Base-by-base conservation (phyloP, 352 stramenopile species). In the Blastocystis sp. region DNA sequence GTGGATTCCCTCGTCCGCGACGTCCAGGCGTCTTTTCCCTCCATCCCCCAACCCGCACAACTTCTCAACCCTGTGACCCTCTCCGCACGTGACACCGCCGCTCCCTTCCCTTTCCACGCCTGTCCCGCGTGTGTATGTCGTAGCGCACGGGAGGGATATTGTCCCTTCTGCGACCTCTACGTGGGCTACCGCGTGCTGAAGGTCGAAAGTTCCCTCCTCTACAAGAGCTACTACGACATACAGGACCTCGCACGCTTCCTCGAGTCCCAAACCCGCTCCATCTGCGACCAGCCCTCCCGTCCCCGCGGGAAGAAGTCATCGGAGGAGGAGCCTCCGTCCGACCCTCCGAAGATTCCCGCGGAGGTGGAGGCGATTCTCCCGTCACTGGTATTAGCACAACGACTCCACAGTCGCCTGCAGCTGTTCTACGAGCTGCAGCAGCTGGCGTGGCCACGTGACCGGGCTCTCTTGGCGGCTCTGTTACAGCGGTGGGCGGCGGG, bases 151-250 rank as follows among this genome's bases (percentile, higher is more conserved):
- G 32, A 8, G 4, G 18, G 11, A 16, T 72, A 72, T 40, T 72
- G 59, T 72, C 27, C 24, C 59, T 72, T 72, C 36, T 72, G 59
- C 38, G 59, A 72, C 24, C 59, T 72, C 38, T 72, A 72, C 36
- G 29, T 72, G 16, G 32, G 32, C 18, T 72, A 72, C 24, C 59
- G 59, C 16, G 16, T 72, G 59, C 59, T 72, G 18, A 72, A 72
- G 59, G 59, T 72, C 9, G 32, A 72, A n/a, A 49, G 27, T 16
- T 16, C 14, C 11, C 36, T 72, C 9, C 38, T 72, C 32, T 72
- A 72, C 36, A 72, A 72, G 59, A 29, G 11, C 9, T 72, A 72
- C 36, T n/a, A 44, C 11, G 59, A 72, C 4, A n/a, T 72, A 4
- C 32, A 51, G 32, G 11, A 44, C 9, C 59, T 72, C 14, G 16